These are phyloP conservation scores for Ceratocystis destructans DNA, from an alignment of 2,329 filamentous ascomycete species.

Conservation along the genomic window DNA sequence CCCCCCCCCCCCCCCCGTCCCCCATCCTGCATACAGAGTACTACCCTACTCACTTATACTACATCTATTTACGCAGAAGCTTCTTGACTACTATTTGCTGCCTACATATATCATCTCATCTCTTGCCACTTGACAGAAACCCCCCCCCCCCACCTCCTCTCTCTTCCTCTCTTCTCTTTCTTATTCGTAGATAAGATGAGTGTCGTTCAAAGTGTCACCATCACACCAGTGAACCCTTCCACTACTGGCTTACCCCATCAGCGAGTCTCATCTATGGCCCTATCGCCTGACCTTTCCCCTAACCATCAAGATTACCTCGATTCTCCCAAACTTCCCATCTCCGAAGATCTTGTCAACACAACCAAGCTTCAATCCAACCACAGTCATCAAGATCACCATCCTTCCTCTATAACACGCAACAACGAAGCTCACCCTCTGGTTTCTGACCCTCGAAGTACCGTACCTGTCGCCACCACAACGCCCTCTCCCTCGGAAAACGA, in stretches of 20 bases:
- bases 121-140: not conserved
- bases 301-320: slow-evolving; percentile 35
- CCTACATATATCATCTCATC: not conserved
- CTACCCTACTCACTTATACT: not conserved
- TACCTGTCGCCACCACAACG: slow-evolving; percentile 16
- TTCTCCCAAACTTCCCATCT: slow-evolving; percentile 35
- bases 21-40: not conserved
- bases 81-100: not conserved
- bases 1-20: not conserved
- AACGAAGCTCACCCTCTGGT: not conserved
- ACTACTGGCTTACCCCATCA: slow-evolving; percentile 6
- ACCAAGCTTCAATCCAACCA: slow-evolving; percentile 35
- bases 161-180: not conserved
- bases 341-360: slow-evolving; percentile 36
- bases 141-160: not conserved
- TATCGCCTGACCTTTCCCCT: not conserved
- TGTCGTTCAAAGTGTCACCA: not conserved
- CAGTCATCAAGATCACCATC: slow-evolving; percentile 29
- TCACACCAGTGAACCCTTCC: not conserved
- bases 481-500: slow-evolving; percentile 9
- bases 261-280: slow-evolving; percentile 3
- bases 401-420: not conserved
- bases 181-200: slow-evolving; percentile 1
- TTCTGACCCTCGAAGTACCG: not conserved
- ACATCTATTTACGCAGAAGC: not conserved